Conservation (phyloP, 2,329 filamentous ascomycete species). For the Aspergillus niger region DNA sequence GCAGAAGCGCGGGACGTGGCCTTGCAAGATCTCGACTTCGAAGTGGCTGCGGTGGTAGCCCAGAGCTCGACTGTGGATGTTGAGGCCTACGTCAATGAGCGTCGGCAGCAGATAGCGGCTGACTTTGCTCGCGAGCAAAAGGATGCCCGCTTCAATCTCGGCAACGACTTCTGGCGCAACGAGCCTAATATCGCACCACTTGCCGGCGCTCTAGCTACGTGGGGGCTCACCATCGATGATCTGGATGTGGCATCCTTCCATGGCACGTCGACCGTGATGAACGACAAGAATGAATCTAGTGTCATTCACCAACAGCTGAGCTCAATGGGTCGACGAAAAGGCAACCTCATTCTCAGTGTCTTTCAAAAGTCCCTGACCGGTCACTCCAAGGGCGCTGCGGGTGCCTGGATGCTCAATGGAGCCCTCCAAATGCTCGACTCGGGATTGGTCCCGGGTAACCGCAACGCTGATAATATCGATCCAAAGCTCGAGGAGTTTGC, state of each 20-base stretch:
- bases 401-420: constrained; percentile 98
- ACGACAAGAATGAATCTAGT: constrained; percentile 97
- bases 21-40: not conserved
- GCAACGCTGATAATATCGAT: constrained; percentile 95
- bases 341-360: constrained; percentile 87
- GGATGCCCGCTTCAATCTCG: not conserved
- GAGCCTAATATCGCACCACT: not conserved
- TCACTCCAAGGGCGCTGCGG: constrained; percentile 94
- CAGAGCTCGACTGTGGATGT: not conserved
- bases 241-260: constrained; percentile 93
- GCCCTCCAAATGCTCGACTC: constrained; percentile 89
- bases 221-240: constrained; percentile 60
- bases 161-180: not conserved
- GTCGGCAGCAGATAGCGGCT: not conserved
- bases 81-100: not conserved
- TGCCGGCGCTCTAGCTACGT: not conserved
- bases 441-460: constrained; percentile 88
- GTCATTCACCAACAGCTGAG: constrained; percentile 91
- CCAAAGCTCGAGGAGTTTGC: constrained; percentile 91
- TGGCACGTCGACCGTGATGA: constrained; percentile 92
- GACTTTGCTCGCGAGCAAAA: not conserved
- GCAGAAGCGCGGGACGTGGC: not conserved
- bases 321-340: constrained; percentile 88
- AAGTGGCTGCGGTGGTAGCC: not conserved
- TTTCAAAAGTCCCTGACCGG: constrained; percentile 98